Evolutionary conservation across 139 green algal genomes (phyloP), one percentile per base, ranked within the genome.

Genomic region (Chlamydomonas asymmetrica): DNA sequence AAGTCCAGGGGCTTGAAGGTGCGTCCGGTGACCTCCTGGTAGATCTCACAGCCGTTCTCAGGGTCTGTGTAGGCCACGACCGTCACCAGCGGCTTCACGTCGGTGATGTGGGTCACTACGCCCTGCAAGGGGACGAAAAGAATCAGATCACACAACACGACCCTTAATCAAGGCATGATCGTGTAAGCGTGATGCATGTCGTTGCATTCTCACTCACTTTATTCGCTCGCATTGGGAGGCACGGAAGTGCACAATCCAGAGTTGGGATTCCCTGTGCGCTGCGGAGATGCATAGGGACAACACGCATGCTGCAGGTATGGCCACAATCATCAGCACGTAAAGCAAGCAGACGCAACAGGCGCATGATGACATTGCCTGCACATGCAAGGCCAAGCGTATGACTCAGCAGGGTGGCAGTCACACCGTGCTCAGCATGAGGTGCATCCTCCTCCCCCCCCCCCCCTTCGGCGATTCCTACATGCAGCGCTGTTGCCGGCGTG

Each of bases 11-110:
- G 95, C 75, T 90, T 95, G 85, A 96, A 98, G 9, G 78, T 85
- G 54, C 86, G 85, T 18, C 85, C 85, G 4, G 73, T 80, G 18
- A 91, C 88, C 83, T 97, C 92, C 87, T 99, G 95, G 85, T 97
- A 99, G n/a, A 97, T 87, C 84, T 99, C 94, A 63, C 88, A 92
- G 4, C 93, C 95, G 29, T 82, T 93, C 41, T 94, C 86, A 48
- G 91, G 85, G 81, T 98, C 97, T 22, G 95, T 92, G 88, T 99
- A 99, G 0, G 95, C 97, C 27, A 95, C 93, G 29, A 99, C 95
- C 2, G 83, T 79, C 2, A 98, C 78, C 77, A 97, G 70, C 0
- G 96, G 96, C 78, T 96, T 96, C 38, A 99, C 96, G 69, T 99
- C 96, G 5, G 88, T 95, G 23, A 95, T 86, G 49, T 97, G 87